Base-by-base conservation (phyloP, 164 flowering plant genomes). In the Umbellularia californica region DNA sequence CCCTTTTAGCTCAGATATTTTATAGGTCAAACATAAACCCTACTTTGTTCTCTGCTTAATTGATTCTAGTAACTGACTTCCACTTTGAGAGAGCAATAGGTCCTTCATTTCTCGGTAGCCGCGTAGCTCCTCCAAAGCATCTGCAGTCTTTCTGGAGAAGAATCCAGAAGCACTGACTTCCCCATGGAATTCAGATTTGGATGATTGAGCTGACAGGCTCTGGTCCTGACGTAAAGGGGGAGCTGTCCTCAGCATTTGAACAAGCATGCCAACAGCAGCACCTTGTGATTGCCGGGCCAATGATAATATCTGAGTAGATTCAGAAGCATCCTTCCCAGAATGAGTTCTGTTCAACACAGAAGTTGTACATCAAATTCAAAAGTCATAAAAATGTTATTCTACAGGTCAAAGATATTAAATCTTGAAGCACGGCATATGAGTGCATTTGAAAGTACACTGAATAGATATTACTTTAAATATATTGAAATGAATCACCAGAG, bases 121-220 rank as follows among this genome's bases (percentile, higher is more conserved):
- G 77, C 79, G 84, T 41, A 92, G 94, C 82, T 94, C 98, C 75
- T 91, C 97, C 72, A 94, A 73, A 15, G 98, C 98, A 83, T 94
- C 96, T 15, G 88, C 73, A 70, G 97, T 78, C 82, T 82, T 94
- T 41, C 98, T 80, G 58, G 92, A 81, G 35, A 87, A 86, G 79
- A 85, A 90, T 20, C 81, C 86, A 27, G 98, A 91, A 47, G 82
- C 83, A 63, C 83, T 84, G 70, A 70, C 77, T 70, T 83, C 90
- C 65, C 83, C 86, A 63, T 83, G 87, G 23, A 71, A 30, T 72
- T 86, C 87, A 25, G 79, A 72, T 75, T 79, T 87, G 65, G 83
- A 69, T 50, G 90, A 81, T 51, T 84, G 87, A 66, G 88, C 74
- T 22, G 86, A 84, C 83, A 83, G 88, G 70, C 92, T 89, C 13